Percentiles rank a stretch among this genome's conserved stretches.
Evolutionary conservation across 208 protist species (phyloP).

Genomic region (Trypanosomatidae sp.): DNA sequence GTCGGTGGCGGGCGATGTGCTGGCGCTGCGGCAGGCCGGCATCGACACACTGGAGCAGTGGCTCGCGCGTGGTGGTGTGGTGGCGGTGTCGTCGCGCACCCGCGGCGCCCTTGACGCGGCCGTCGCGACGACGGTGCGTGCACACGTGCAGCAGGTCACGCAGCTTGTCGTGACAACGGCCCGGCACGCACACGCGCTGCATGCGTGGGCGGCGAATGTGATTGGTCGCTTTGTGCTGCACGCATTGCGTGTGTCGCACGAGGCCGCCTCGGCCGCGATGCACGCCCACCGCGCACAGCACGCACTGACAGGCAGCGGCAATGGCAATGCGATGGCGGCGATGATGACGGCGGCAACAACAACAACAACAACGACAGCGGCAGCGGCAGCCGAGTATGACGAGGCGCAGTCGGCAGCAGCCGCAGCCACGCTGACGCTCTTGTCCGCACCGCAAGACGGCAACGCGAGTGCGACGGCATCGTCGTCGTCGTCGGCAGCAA

Average conservation of each 20-base stretch:
- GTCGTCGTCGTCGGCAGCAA: not conserved
- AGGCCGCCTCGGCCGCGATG: constrained; percentile 28
- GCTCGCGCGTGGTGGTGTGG: constrained; percentile 55
- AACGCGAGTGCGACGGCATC: not conserved
- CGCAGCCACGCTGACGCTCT: no score
- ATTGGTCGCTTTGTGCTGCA: constrained; percentile 66
- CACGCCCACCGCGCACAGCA: not conserved
- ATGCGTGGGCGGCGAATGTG: constrained; percentile 47
- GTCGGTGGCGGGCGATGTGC: constrained; percentile 42
- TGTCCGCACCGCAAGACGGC: no score
- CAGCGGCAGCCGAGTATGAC: no score
- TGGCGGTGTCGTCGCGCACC: constrained; percentile 57
- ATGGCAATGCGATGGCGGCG: not conserved
- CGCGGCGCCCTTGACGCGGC: constrained; percentile 63
- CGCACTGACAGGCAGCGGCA: not conserved
- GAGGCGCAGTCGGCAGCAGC: no score
- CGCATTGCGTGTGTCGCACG: constrained; percentile 39
- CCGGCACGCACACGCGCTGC: constrained; percentile 15
- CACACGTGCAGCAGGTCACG: constrained; percentile 52
- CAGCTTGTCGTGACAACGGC: constrained; percentile 47
- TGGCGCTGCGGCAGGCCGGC: constrained; percentile 49
- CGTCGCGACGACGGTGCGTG: constrained; percentile 49
- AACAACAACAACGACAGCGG: constrained; percentile 1
- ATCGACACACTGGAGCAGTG: constrained; percentile 71
- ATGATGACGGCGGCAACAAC: no score